Conservation (phyloP, 768 basidiomycete species). For the Panus rudis region DNA sequence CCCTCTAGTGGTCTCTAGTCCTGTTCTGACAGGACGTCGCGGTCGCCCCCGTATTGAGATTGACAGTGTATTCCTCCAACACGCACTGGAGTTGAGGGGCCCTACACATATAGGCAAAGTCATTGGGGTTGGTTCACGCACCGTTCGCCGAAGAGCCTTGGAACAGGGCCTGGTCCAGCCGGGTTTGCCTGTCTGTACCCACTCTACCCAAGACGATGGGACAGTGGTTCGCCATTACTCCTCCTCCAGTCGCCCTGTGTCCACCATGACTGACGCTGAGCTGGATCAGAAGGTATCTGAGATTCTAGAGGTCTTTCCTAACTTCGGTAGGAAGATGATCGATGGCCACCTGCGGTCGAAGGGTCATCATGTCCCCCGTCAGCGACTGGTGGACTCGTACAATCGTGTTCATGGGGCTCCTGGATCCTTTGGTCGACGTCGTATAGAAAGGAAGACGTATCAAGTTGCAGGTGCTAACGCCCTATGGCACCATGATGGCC, state of each 20-base stretch:
- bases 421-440: conserved; percentile 10
- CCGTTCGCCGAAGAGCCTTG: conserved; percentile 14
- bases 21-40: conserved; percentile 5
- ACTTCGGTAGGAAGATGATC: not conserved
- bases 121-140: conserved; percentile 8
- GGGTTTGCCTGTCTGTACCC: conserved; percentile 10
- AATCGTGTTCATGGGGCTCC: conserved; percentile 8
- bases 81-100: conserved; percentile 16
- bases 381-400: not conserved
- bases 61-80: conserved; percentile 19
- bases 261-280: not conserved
- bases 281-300: conserved; percentile 2
- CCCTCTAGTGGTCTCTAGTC: not conserved
- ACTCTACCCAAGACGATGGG: conserved; percentile 8
- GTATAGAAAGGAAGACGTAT: conserved; percentile 13
- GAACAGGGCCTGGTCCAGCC: conserved; percentile 14
- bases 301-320: not conserved
- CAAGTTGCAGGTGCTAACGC: conserved; percentile 16
- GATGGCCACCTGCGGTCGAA: not conserved
- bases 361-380: not conserved
- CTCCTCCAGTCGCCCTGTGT: not conserved
- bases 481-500: conserved; percentile 23
- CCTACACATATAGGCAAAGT: conserved; percentile 13
- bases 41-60: conserved; percentile 24
- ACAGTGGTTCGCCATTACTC: not conserved